phyloP scores from a whole-genome alignment of 441 rosid genomes.

The Pelargonium myrrhifolium region DNA sequence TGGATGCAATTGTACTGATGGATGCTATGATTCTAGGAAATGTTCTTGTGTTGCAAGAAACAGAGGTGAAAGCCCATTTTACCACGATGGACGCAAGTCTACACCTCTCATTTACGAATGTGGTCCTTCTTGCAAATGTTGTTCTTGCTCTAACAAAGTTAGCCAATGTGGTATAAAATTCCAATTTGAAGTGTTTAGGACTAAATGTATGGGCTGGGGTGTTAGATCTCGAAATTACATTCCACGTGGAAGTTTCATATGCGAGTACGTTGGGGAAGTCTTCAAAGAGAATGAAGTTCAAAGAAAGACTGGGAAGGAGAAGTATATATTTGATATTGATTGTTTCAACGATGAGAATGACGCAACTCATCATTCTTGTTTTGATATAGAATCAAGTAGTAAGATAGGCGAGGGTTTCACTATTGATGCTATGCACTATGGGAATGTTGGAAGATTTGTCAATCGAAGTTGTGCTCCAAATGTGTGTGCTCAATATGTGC shows the following conservation, averaged over 20 bases:
- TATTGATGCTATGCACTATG: conserved; percentile 9
- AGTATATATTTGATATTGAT: conserved; percentile 8
- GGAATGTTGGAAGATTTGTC: conserved; percentile 12
- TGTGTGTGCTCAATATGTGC: conserved; percentile 11
- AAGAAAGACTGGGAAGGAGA: background rate
- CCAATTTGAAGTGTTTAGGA: conserved; percentile 15
- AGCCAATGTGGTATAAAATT: conserved; percentile 11
- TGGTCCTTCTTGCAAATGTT: conserved; percentile 15
- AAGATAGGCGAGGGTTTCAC: background rate
- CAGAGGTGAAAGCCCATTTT: background rate
- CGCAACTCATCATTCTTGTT: background rate
- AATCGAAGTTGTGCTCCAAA: conserved; percentile 14
- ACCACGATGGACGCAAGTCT: background rate
- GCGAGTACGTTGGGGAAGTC: conserved; percentile 16
- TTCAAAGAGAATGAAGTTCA: background rate
- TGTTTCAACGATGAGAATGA: background rate
- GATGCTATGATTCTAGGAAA: background rate
- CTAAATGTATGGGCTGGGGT: conserved; percentile 11
- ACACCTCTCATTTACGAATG: conserved; percentile 9
- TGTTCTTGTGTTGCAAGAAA: conserved; percentile 7
- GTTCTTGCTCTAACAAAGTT: conserved; percentile 9
- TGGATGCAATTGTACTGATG: conserved; percentile 3
- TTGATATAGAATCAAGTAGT: too few relatives aligned
- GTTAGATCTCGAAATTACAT: conserved; percentile 10
- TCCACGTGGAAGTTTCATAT: conserved; percentile 14